A percentile compares a stretch with the other conserved stretches of the same genome.
Evolutionary conservation across 495 filamentous ascomycete species (phyloP).

Genomic region (Aspergillus sclerotiicarbonarius): DNA sequence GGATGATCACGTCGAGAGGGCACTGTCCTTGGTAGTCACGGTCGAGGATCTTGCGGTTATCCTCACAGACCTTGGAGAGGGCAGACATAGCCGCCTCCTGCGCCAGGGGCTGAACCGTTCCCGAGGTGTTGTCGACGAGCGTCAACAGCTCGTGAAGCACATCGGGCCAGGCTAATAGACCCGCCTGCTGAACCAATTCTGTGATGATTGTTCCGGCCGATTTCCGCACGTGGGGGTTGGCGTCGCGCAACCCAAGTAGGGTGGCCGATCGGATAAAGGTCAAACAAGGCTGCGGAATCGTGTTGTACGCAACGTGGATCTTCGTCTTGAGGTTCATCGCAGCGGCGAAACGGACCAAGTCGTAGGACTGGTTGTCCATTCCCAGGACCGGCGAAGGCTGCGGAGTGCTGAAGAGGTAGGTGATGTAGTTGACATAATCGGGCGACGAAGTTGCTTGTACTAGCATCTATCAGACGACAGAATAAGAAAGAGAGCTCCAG

Average conservation of each 20-base stretch:
- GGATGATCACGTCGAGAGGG: slow-evolving; percentile 84
- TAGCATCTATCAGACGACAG: slow-evolving; percentile 70
- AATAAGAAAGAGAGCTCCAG: slow-evolving; percentile 8
- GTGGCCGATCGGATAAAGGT: slow-evolving; percentile 75
- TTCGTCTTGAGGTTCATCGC: slow-evolving; percentile 95
- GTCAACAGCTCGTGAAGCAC: slow-evolving; percentile 75
- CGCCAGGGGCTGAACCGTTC: slow-evolving; percentile 61
- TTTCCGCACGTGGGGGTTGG: slow-evolving; percentile 76
- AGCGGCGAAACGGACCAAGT: slow-evolving; percentile 77
- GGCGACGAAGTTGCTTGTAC: slow-evolving; percentile 84
- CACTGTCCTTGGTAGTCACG: slow-evolving; percentile 81
- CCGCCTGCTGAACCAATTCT: slow-evolving; percentile 83
- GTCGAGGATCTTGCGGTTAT: slow-evolving; percentile 85
- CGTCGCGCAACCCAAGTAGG: slow-evolving; percentile 75
- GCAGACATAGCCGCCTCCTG: slow-evolving; percentile 95
- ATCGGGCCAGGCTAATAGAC: slow-evolving; percentile 88
- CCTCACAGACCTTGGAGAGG: slow-evolving; percentile 92
- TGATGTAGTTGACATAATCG: slow-evolving; percentile 95
- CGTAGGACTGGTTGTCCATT: slow-evolving; percentile 58
- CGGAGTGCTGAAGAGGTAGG: slow-evolving; percentile 78
- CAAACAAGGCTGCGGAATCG: slow-evolving; percentile 66
- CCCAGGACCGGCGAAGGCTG: slow-evolving; percentile 57
- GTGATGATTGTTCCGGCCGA: slow-evolving; percentile 93
- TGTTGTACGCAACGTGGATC: slow-evolving; percentile 66
- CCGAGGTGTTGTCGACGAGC: slow-evolving; percentile 69